A percentile compares a stretch with the other conserved stretches of the same genome.
Evolutionary conservation across 768 basidiomycete genomes (phyloP).

Genomic region (Boletus rex-veris): DNA sequence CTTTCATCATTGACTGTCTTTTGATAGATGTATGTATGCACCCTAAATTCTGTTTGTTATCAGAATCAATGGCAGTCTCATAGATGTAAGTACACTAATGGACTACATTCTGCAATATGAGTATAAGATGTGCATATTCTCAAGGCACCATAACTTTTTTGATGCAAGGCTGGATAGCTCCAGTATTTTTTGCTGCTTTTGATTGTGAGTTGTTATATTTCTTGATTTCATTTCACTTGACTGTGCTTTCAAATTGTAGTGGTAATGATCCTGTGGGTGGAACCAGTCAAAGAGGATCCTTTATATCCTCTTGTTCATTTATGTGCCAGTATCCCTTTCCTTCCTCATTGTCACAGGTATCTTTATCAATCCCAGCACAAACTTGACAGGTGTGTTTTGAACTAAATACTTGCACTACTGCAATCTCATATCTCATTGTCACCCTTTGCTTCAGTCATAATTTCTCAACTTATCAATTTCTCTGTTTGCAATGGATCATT

Average conservation of each 20-base stretch:
- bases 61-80: background rate
- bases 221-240: no score
- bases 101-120: no score
- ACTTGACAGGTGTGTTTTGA: slow-evolving; percentile 2
- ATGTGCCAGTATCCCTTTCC: background rate
- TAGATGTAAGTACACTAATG: slow-evolving; percentile 7
- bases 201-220: slow-evolving; percentile 6
- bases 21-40: slow-evolving; percentile 1
- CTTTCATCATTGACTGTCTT: background rate
- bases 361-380: background rate
- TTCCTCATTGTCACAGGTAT: background rate
- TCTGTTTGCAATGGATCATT: background rate
- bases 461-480: background rate
- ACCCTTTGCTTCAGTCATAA: background rate
- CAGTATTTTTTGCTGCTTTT: slow-evolving; percentile 3
- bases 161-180: background rate
- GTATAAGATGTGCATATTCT: background rate
- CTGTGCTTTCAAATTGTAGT: background rate
- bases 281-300: slow-evolving; percentile 6
- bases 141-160: slow-evolving; percentile 2
- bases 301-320: slow-evolving; percentile 2
- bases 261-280: slow-evolving; percentile 14
- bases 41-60: background rate
- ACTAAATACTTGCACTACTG: background rate
- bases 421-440: background rate